Base-by-base conservation (phyloP, 108 stramenopile genomes). In the Epithemia pelagica region DNA sequence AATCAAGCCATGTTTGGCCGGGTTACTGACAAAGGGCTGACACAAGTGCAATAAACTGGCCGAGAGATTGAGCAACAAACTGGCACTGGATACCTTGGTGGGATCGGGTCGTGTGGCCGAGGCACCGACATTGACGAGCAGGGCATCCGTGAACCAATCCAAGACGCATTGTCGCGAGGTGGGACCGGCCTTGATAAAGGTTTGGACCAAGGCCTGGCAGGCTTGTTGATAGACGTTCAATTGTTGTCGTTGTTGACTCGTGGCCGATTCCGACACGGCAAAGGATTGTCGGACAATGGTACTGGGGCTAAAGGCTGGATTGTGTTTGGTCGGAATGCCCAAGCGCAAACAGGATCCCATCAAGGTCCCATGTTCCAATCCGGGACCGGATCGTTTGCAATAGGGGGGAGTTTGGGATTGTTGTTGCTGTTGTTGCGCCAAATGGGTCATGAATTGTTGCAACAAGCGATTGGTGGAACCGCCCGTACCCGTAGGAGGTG, bases 131-230 rank as follows among this genome's bases (percentile, higher is more conserved):
- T 95, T 95, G 58, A 95, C 79, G 28, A 89, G 59, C 30, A 90
- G 66, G 19, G 86, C 85, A 76, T 95, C 93, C 22, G 61, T 72
- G 67, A 91, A 79, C 93, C 93, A 95, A 67, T 83, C 61, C 73
- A 93, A 73, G 1, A 84, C 80, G 66, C 76, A 23, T 28, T 66
- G 62, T 2, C 85, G 70, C 10, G 87, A 62, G 3, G 78, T 80
- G 19, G 84, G 75, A 23, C 90, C 90, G 20, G 82, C 83, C 68
- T 85, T 83, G 71, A 91, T 68, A 52, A 91, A 61, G 25, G 64
- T 74, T 66, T 78, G 80, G 54, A 91, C 70, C 58, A 95, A 70
- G 37, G 74, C 73, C 67, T 86, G 81, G 33, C 75, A 82, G 27
- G 82, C 69, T 30, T 79, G 78, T 60, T 90, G 88, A 61, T 91